These are phyloP conservation scores for Orbilia brochopaga DNA, from an alignment of 2,329 filamentous ascomycete species.

Conservation along the genomic window DNA sequence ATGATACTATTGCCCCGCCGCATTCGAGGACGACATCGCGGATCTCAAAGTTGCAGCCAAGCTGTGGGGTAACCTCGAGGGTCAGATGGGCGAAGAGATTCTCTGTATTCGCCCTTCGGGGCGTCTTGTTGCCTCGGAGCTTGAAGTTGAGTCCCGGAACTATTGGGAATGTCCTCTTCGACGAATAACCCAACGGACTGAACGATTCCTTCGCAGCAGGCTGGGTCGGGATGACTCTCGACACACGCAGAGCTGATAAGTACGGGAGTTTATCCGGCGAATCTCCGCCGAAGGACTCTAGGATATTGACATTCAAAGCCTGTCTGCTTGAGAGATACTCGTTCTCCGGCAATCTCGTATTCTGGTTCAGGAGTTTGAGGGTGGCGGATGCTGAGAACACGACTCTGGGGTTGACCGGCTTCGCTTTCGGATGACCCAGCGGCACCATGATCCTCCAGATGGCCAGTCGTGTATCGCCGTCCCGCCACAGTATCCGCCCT, in stretches of 20 bases:
- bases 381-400: constrained; percentile 64
- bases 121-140: constrained; percentile 70
- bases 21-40: constrained; percentile 53
- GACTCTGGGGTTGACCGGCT: constrained; percentile 56
- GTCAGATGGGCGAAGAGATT: constrained; percentile 74
- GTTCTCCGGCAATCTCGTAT: constrained; percentile 60
- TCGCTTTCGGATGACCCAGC: constrained; percentile 54
- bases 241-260: constrained; percentile 75
- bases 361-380: constrained; percentile 62
- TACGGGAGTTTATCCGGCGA: constrained; percentile 69
- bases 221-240: constrained; percentile 72
- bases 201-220: constrained; percentile 66
- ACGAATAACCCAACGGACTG: constrained; percentile 69
- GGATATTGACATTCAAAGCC: constrained; percentile 75
- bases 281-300: constrained; percentile 74
- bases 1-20: constrained; percentile 58
- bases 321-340: constrained; percentile 74
- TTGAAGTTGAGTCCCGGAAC: constrained; percentile 74
- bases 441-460: constrained; percentile 55
- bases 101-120: constrained; percentile 65
- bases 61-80: constrained; percentile 74
- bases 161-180: constrained; percentile 68
- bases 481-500: constrained; percentile 54
- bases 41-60: constrained; percentile 64
- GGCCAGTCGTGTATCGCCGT: constrained; percentile 53